These are phyloP conservation scores for Diaporthe vaccinii DNA, from an alignment of 2,329 filamentous ascomycete genomes.

Conservation along the genomic window DNA sequence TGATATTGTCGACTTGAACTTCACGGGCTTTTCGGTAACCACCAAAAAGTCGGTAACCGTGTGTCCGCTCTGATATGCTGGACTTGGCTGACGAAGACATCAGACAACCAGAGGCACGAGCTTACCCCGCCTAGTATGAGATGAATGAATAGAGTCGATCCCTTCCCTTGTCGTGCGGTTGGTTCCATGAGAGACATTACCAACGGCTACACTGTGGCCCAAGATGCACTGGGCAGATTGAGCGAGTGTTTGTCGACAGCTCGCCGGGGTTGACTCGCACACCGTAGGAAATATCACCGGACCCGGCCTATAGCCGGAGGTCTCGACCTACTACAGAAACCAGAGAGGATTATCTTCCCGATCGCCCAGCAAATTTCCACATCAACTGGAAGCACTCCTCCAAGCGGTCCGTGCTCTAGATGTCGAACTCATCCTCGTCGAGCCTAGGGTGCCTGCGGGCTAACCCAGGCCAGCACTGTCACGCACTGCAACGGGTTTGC, in stretches of 20 bases:
- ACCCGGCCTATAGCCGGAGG: constrained; percentile 26
- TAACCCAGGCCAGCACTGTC: neutral
- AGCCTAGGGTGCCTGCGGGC: constrained; percentile 3
- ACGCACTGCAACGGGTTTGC: constrained; percentile 2
- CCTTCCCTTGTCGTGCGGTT: constrained; percentile 6
- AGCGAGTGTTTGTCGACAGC: constrained; percentile 17
- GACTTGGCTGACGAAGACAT: constrained; percentile 24
- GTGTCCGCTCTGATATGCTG: neutral
- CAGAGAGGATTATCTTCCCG: constrained; percentile 19
- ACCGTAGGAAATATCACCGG: constrained; percentile 10
- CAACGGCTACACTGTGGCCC: constrained; percentile 6
- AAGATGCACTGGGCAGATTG: constrained; percentile 7
- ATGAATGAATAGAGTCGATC: constrained; percentile 22
- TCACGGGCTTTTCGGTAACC: neutral
- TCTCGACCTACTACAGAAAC: constrained; percentile 12
- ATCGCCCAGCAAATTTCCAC: constrained; percentile 26
- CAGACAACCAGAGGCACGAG: constrained; percentile 26
- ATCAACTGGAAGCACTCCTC: neutral
- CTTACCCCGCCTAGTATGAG: constrained; percentile 20
- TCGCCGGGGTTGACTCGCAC: constrained; percentile 23
- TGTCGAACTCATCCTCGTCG: constrained; percentile 1
- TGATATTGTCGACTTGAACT: neutral
- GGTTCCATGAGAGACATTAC: neutral
- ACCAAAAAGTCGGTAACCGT: neutral
- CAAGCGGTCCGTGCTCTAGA: constrained; percentile 22